Evolutionary conservation across 2,329 filamentous ascomycete species (phyloP).

Genomic region (Lachnellula willkommii): DNA sequence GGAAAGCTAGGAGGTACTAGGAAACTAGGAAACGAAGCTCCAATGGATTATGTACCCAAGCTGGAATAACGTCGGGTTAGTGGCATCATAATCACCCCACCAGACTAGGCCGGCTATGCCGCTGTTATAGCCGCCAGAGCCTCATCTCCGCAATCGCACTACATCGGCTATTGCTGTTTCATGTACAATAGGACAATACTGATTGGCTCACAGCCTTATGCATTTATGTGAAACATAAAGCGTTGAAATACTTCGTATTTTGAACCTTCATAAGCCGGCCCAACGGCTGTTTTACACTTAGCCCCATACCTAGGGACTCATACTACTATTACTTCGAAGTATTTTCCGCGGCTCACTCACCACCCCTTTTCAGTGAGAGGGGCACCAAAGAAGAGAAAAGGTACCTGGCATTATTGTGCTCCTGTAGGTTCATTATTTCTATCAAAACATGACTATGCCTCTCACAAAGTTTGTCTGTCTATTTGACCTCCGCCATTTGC

Average conservation of each 20-base stretch:
- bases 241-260: not conserved
- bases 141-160: conserved; percentile 14
- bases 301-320: too few relatives aligned
- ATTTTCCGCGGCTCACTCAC: not conserved
- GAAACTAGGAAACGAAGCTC: conserved; percentile 10
- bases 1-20: conserved; percentile 2
- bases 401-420: not conserved
- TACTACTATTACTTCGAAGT: not conserved
- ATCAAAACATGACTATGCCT: not conserved
- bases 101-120: conserved; percentile 1
- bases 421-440: not conserved
- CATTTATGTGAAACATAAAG: not conserved
- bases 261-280: not conserved
- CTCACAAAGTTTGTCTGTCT: not conserved
- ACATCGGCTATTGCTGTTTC: conserved; percentile 11
- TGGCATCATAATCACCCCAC: not conserved
- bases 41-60: conserved; percentile 3
- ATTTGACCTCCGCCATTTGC: conserved; percentile 1
- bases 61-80: conserved; percentile 8
- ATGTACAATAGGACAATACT: not conserved
- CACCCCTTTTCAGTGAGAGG: too few relatives aligned
- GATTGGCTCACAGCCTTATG: not conserved
- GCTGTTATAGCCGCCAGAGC: not conserved
- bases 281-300: too few relatives aligned
- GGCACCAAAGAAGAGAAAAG: too few relatives aligned